phyloP scores from a whole-genome alignment of 2,329 filamentous ascomycete species.

The Elsinoe ampelina region DNA sequence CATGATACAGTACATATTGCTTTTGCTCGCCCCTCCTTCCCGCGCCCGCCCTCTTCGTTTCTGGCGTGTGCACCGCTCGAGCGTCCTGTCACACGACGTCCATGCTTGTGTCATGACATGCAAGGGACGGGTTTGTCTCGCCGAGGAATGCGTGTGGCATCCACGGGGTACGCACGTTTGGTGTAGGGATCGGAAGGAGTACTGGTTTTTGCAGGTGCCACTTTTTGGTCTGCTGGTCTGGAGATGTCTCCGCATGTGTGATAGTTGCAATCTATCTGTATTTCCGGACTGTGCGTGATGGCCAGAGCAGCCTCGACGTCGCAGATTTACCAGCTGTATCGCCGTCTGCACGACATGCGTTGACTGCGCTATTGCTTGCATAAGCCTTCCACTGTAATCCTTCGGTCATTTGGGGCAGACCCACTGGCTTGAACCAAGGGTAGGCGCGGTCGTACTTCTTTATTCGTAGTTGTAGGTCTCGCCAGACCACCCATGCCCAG shows the following conservation, averaged over 20 bases:
- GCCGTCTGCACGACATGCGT: neutral
- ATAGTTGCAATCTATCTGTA: neutral
- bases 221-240: neutral
- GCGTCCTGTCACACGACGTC: conserved; percentile 6
- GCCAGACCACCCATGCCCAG: too few relatives aligned
- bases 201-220: neutral
- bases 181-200: neutral
- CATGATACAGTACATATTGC: neutral
- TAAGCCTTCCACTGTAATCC: neutral
- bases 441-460: neutral
- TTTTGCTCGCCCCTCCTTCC: conserved; percentile 17
- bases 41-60: conserved; percentile 40
- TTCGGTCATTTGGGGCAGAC: neutral
- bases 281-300: neutral
- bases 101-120: conserved; percentile 6
- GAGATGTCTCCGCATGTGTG: neutral
- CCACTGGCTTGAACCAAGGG: neutral
- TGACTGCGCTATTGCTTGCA: neutral
- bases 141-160: conserved; percentile 1
- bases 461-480: too few relatives aligned
- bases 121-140: neutral
- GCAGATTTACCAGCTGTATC: neutral
- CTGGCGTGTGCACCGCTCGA: conserved; percentile 40
- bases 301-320: neutral
- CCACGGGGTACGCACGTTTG: neutral